Conservation (phyloP, 345 rosid species). For the Geranium rotundifolium region DNA sequence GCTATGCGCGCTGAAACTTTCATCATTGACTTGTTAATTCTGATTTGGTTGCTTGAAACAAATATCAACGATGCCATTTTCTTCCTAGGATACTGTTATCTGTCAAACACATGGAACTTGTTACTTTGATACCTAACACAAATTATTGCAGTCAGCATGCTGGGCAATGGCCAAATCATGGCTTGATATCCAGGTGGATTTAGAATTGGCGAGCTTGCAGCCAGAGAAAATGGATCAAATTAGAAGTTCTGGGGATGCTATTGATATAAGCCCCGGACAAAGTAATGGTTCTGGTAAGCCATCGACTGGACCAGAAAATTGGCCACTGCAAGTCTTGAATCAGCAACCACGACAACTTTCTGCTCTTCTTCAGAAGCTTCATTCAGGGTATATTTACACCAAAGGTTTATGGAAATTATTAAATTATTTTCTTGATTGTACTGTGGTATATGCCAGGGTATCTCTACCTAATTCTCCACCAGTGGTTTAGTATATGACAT, state of each 20-base stretch:
- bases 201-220: slow-evolving; percentile 59
- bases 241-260: slow-evolving; percentile 41
- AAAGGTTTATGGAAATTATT: background rate
- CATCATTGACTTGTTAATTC: no score
- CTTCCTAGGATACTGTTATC: background rate
- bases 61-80: no score
- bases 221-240: slow-evolving; percentile 59
- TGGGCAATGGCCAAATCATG: slow-evolving; percentile 98
- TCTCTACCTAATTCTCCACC: background rate
- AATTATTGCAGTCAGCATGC: slow-evolving; percentile 72
- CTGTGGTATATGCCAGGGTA: background rate
- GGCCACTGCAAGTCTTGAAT: slow-evolving; percentile 85
- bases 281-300: slow-evolving; percentile 30
- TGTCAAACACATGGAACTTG: background rate
- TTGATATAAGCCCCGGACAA: slow-evolving; percentile 53
- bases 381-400: slow-evolving; percentile 52
- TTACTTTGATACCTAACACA: background rate
- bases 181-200: slow-evolving; percentile 95
- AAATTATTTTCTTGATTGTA: background rate
- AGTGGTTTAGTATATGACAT: background rate
- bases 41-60: no score
- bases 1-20: no score
- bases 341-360: slow-evolving; percentile 88
- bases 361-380: slow-evolving; percentile 91
- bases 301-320: slow-evolving; percentile 58